Percentiles rank a stretch among this genome's conserved stretches.
Conservation (phyloP, 257 asterid species). For the Striga asiatica region DNA sequence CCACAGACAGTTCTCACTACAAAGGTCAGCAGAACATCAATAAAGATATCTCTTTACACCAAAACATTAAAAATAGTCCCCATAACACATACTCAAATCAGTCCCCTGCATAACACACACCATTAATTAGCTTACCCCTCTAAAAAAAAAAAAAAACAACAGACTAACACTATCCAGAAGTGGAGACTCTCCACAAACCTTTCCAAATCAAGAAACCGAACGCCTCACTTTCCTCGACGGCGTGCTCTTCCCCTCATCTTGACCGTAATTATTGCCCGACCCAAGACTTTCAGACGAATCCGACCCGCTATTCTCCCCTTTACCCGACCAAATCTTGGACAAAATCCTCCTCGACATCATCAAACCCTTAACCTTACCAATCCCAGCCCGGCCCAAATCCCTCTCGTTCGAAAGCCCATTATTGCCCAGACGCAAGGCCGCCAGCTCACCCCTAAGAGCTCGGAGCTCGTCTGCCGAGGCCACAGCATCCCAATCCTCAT, state of each 20-base stretch:
- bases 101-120: slow-evolving; percentile 11
- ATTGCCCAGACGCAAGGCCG: slow-evolving; percentile 41
- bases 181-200: not conserved
- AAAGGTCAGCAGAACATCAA: no score
- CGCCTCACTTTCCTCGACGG: slow-evolving; percentile 68
- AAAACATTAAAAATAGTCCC: no score
- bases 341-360: slow-evolving; percentile 61
- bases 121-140: slow-evolving; percentile 24
- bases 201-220: slow-evolving; percentile 58
- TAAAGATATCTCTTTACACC: no score
- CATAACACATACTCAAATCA: no score
- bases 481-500: slow-evolving; percentile 71
- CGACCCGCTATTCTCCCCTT: slow-evolving; percentile 72
- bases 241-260: slow-evolving; percentile 58
- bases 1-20: no score
- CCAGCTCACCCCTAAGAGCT: slow-evolving; percentile 56
- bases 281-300: slow-evolving; percentile 89
- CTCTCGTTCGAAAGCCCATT: not conserved
- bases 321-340: slow-evolving; percentile 71
- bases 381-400: slow-evolving; percentile 42
- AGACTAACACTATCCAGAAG: slow-evolving; percentile 2
- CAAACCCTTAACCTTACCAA: slow-evolving; percentile 57
- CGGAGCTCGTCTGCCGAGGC: slow-evolving; percentile 60
- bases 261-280: slow-evolving; percentile 35
- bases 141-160: slow-evolving; percentile 15